phyloP scores from a whole-genome alignment of 441 rosid genomes.

The Brassica balearica region DNA sequence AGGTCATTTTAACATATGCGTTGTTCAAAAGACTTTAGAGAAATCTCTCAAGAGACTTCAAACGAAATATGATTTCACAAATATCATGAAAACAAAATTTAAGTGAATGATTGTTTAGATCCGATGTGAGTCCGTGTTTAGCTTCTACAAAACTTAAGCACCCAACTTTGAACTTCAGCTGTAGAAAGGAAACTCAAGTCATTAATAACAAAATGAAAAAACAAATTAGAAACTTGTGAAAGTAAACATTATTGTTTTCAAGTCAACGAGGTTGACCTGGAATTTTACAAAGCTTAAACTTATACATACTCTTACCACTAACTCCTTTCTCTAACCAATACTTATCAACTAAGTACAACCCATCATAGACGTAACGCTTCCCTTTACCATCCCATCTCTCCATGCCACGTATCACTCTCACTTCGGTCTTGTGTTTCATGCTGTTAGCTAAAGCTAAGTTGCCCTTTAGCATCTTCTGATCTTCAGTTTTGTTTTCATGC shows the following conservation, averaged over 20 bases:
- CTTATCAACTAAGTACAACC: neutral
- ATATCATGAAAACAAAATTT: no score
- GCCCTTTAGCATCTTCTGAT: slow-evolving; percentile 70
- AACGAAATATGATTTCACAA: neutral
- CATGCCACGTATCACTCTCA: slow-evolving; percentile 68
- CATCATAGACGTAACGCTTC: neutral
- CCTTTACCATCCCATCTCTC: slow-evolving; percentile 29
- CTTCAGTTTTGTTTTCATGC: slow-evolving; percentile 54
- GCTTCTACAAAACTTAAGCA: neutral
- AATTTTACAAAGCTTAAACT: slow-evolving; percentile 64
- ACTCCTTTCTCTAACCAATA: slow-evolving; percentile 49
- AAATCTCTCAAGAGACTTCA: neutral
- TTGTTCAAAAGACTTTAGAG: neutral
- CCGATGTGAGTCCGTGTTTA: neutral
- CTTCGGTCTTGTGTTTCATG: slow-evolving; percentile 50
- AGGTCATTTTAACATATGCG: neutral
- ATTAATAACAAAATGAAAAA: no score
- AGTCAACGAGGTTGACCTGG: slow-evolving; percentile 59
- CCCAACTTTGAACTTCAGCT: neutral
- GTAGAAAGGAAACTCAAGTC: no score
- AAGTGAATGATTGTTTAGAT: no score
- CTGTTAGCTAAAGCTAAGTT: slow-evolving; percentile 72
- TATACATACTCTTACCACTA: slow-evolving; percentile 64
- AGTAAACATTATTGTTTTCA: neutral
- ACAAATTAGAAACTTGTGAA: no score